These are phyloP conservation scores for Fusarium sp. DNA, from an alignment of 2,329 filamentous ascomycete genomes.

Conservation along the genomic window DNA sequence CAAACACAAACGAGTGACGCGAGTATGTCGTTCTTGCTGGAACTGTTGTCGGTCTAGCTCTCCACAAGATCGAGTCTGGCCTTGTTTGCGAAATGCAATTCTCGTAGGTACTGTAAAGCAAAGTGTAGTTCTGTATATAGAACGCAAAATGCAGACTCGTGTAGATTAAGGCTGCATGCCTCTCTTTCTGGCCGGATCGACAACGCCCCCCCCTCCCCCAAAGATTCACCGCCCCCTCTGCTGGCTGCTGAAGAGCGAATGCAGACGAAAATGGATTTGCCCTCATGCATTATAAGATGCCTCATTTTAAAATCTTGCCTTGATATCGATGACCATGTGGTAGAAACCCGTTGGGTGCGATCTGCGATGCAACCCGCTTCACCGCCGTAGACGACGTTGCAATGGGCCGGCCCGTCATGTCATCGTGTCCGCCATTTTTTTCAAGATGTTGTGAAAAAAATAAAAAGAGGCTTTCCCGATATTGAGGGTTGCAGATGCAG, in stretches of 20 bases:
- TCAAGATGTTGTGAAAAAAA: not conserved
- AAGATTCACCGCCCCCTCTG: conserved; percentile 33
- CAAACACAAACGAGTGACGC: conserved; percentile 10
- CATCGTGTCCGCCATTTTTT: conserved; percentile 10
- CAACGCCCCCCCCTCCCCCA: conserved; percentile 22
- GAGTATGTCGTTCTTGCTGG: not conserved
- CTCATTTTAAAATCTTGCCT: conserved; percentile 31
- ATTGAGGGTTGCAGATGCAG: conserved; percentile 25
- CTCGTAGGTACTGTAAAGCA: not conserved
- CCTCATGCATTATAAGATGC: conserved; percentile 31
- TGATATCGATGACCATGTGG: conserved; percentile 17
- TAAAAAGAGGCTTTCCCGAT: conserved; percentile 13
- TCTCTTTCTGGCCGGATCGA: conserved; percentile 39
- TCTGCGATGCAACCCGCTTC: conserved; percentile 20
- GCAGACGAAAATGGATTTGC: conserved; percentile 24
- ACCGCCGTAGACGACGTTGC: conserved; percentile 31
- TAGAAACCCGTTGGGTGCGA: conserved; percentile 21
- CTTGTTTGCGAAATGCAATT: conserved; percentile 8
- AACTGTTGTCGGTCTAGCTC: not conserved
- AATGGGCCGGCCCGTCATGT: conserved; percentile 19
- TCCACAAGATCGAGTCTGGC: not conserved
- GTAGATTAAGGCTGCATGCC: conserved; percentile 39
- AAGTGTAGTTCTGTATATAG: conserved; percentile 7
- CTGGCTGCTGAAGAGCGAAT: conserved; percentile 13
- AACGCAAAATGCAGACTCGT: conserved; percentile 23